Conservation (phyloP, 192 early-diverging fungal genomes). For the Entomortierella lignicola region DNA sequence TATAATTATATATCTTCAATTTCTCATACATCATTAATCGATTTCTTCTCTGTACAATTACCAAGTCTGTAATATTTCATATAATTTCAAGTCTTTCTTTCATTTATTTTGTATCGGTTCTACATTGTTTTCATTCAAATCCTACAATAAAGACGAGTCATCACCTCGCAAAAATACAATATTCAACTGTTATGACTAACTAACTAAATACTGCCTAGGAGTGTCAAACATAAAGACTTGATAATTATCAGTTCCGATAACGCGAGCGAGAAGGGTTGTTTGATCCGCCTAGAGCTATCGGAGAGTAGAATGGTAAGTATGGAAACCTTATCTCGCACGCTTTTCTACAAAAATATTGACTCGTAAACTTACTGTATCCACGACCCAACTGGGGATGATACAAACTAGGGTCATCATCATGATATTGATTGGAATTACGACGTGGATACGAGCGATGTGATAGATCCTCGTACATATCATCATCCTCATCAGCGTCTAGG, state of each 20-base stretch:
- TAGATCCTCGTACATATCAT: constrained; percentile 21
- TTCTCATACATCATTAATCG: no score
- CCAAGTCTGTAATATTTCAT: no score
- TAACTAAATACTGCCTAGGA: no score
- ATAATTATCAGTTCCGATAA: not conserved
- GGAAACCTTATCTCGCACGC: not conserved
- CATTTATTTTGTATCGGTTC: no score
- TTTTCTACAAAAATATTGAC: not conserved
- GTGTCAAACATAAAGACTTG: no score
- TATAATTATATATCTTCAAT: no score
- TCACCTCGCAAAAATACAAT: no score
- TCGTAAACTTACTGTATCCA: constrained; percentile 20
- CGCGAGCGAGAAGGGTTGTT: not conserved
- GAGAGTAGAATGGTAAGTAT: not conserved
- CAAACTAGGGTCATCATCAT: constrained; percentile 17
- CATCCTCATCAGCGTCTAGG: constrained; percentile 25
- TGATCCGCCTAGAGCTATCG: constrained; percentile 9
- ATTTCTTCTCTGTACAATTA: not conserved
- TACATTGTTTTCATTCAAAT: no score
- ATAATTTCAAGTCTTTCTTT: no score
- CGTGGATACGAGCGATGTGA: constrained; percentile 6
- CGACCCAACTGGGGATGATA: constrained; percentile 37
- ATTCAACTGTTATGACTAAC: no score
- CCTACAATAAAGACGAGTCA: no score
- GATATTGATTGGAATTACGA: constrained; percentile 4